Conservation (phyloP, 805 yeast genomes). For the Ogataea glucozyma region DNA sequence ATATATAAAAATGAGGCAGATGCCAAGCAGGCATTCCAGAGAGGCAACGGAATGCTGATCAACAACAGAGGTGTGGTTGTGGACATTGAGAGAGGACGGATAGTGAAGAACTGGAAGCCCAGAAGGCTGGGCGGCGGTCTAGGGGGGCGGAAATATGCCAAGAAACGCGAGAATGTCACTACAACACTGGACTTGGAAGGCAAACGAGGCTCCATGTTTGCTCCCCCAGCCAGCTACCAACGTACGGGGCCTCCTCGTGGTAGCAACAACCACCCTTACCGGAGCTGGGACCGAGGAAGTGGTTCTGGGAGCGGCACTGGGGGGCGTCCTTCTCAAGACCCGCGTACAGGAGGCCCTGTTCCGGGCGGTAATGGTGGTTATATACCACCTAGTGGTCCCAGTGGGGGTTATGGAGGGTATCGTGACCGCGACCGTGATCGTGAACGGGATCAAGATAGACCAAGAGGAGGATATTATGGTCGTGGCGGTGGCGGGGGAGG, state of each 20-base stretch:
- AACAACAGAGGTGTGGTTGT: conserved; percentile 60
- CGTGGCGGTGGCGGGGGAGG: conserved; percentile 2
- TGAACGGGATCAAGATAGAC: conserved; percentile 3
- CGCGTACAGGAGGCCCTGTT: neutral
- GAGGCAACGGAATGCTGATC: conserved; percentile 53
- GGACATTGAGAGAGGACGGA: conserved; percentile 71
- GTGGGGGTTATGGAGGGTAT: conserved; percentile 2
- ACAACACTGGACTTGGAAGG: conserved; percentile 4
- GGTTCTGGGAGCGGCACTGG: conserved; percentile 1
- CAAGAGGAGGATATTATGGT: conserved; percentile 10
- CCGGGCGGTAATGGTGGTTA: conserved; percentile 6
- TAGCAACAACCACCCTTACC: neutral
- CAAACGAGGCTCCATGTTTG: conserved; percentile 18
- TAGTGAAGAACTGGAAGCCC: conserved; percentile 68
- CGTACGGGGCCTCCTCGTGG: conserved; percentile 2
- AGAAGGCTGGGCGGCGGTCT: conserved; percentile 85
- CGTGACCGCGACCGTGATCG: conserved; percentile 7
- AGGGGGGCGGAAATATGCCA: conserved; percentile 56
- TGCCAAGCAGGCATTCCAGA: conserved; percentile 61
- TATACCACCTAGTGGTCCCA: conserved; percentile 14
- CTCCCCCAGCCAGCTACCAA: conserved; percentile 22
- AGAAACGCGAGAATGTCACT: conserved; percentile 7
- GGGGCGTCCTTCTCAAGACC: neutral
- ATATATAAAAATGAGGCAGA: conserved; percentile 63
- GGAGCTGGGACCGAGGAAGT: conserved; percentile 8